Evolutionary conservation across 2,329 filamentous ascomycete genomes (phyloP).

Genomic region (Trichoderma afroharzianum): DNA sequence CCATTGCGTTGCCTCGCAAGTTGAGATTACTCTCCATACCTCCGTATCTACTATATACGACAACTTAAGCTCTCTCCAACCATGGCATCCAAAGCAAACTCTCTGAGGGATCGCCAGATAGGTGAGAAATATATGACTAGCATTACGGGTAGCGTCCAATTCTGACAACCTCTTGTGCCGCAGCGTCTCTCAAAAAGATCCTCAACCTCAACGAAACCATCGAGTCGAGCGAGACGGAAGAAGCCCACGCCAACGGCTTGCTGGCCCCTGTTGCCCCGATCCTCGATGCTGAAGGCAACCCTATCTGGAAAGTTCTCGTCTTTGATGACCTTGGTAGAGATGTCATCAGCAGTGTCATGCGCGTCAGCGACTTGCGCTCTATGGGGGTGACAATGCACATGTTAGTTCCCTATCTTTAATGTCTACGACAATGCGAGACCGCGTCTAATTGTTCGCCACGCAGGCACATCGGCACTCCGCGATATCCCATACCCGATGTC

Average conservation of each 20-base stretch:
- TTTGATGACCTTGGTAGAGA: constrained; percentile 90
- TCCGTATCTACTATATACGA: not conserved
- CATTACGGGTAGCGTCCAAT: not conserved
- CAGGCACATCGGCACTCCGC: constrained; percentile 74
- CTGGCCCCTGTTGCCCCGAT: constrained; percentile 72
- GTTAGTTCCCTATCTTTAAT: constrained; percentile 44
- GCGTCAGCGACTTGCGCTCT: constrained; percentile 86
- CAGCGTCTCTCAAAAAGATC: constrained; percentile 91
- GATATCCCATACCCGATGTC: constrained; percentile 92
- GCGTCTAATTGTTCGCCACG: constrained; percentile 1
- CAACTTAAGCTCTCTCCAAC: not conserved
- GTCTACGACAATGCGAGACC: not conserved
- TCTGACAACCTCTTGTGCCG: not conserved
- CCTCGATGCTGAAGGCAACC: constrained; percentile 80
- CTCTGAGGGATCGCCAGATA: constrained; percentile 51
- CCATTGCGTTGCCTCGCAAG: not conserved
- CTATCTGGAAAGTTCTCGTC: constrained; percentile 96
- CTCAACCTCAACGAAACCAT: constrained; percentile 84
- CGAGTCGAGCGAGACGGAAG: constrained; percentile 57
- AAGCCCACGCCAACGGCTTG: constrained; percentile 60
- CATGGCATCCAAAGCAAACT: constrained; percentile 46
- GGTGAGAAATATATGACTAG: constrained; percentile 29
- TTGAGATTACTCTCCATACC: not conserved
- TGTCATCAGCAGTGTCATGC: constrained; percentile 92
- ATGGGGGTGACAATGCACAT: constrained; percentile 98